Base-by-base conservation (phyloP, 768 basidiomycete genomes). In the Auricularia cornea region DNA sequence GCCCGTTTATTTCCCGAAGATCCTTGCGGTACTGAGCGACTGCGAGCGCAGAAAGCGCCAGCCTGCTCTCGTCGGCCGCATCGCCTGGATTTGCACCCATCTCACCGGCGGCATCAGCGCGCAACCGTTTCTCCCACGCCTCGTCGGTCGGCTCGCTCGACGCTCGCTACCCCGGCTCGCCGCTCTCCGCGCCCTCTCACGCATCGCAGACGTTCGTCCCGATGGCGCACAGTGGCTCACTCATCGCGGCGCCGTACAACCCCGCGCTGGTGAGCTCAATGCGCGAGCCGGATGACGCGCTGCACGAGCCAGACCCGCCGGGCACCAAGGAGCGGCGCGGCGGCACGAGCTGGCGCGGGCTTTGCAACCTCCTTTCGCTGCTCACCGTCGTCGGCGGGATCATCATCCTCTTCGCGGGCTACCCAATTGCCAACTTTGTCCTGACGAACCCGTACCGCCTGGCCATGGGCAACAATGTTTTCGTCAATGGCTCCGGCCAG, bases 231-330 rank as follows among this genome's bases (percentile, higher is more conserved):
- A 26, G 54, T 20, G 54, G 54, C 54, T 16, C 54, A 20, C 26
- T 57, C 1, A 6, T 57, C 54, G 12, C 54, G 12, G 29, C 11
- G 28, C 54, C 54, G 20, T 57, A 57, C 54, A 5, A 57, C 54
- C 54, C 54, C 0, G 93, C 6, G 26, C 12, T 29, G 54, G 28
- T 57, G 8, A 57, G 20, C 54, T 16, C 18, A 4, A 31, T 28
- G 26, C 54, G 54, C 54, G 54, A 95, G 71, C 80, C 90, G 20
- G 94, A 97, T 77, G 95, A 98, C 73, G 83, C 85, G 26, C 81
- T 98, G 28, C 95, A 98, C 73, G 90, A 92, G 77, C 92, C 86
- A 52, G 90, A 92, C 77, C 83, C 89, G 31, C 78, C 83, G 2
- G 79, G 79, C 1, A 75, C 82, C 30, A 83, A 88, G 63, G 76